These are phyloP conservation scores for Cladophialophora psammophila DNA, from an alignment of 2,329 filamentous ascomycete species.

Conservation along the genomic window DNA sequence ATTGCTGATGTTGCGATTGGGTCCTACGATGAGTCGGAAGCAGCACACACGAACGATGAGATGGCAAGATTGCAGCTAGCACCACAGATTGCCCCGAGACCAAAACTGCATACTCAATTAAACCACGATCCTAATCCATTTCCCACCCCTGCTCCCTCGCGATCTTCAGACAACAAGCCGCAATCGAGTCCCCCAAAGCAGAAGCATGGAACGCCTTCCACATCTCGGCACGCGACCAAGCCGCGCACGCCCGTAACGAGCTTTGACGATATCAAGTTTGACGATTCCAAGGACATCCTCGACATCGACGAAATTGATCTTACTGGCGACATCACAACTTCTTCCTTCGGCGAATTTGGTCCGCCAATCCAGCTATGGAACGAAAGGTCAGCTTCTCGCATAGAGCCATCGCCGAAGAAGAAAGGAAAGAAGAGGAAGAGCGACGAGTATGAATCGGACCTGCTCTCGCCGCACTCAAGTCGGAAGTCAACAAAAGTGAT, in stretches of 20 bases:
- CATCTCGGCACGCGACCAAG: conserved; percentile 25
- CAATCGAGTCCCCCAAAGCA: conserved; percentile 19
- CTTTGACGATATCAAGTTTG: conserved; percentile 28
- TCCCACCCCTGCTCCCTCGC: conserved; percentile 37
- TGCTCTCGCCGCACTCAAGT: conserved; percentile 26
- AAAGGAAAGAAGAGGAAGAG: conserved; percentile 59
- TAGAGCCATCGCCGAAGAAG: conserved; percentile 46
- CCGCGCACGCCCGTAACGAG: conserved; percentile 23
- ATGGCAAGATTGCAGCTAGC: conserved; percentile 56
- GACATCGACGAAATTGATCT: conserved; percentile 55
- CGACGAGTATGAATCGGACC: conserved; percentile 49
- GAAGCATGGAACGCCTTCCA: conserved; percentile 37
- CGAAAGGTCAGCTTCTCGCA: conserved; percentile 51
- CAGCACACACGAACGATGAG: conserved; percentile 31
- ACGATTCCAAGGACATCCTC: conserved; percentile 40
- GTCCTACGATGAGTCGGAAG: conserved; percentile 27
- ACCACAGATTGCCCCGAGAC: conserved; percentile 50
- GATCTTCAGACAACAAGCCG: conserved; percentile 24
- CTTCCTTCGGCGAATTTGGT: conserved; percentile 52
- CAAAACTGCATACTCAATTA: conserved; percentile 46
- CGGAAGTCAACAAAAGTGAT: conserved; percentile 23
- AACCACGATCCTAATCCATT: conserved; percentile 21
- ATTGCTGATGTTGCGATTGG: conserved; percentile 17
- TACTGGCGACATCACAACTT: conserved; percentile 43
- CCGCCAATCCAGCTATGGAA: conserved; percentile 53